Percentiles rank a stretch among this genome's conserved stretches.
These are phyloP conservation scores for Candida stauntonica DNA, from an alignment of 805 yeast genomes.

Conservation along the genomic window DNA sequence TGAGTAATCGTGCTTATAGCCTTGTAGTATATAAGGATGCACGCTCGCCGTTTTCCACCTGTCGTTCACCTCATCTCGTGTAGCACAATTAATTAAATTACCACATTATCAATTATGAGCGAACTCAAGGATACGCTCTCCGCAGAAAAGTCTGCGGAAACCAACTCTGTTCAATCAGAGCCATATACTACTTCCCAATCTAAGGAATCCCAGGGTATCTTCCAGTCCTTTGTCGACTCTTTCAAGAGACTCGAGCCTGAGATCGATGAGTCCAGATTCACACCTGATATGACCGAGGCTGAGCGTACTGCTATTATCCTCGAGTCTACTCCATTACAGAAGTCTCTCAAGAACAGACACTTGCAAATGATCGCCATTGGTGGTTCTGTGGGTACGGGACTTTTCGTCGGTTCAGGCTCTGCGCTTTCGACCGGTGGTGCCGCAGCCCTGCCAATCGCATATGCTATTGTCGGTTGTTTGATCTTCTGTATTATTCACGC, in stretches of 20 bases:
- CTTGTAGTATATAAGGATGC: too few relatives aligned
- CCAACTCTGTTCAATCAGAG: constrained; percentile 2
- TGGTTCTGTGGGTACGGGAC: constrained; percentile 65
- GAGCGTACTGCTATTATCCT: constrained; percentile 40
- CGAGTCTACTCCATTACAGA: constrained; percentile 54
- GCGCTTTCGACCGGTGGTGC: constrained; percentile 61
- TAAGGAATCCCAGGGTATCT: neutral
- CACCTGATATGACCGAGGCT: constrained; percentile 33
- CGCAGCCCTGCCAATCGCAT: constrained; percentile 55
- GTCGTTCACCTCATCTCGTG: neutral
- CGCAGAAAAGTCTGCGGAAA: constrained; percentile 4
- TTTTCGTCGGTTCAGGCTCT: constrained; percentile 61
- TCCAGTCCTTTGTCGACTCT: constrained; percentile 16
- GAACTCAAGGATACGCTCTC: constrained; percentile 1
- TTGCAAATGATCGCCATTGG: constrained; percentile 67
- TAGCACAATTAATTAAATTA: neutral
- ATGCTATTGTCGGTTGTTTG: constrained; percentile 49
- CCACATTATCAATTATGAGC: neutral
- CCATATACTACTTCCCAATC: constrained; percentile 4
- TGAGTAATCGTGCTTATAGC: too few relatives aligned
- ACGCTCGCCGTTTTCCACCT: too few relatives aligned
- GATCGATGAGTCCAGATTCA: constrained; percentile 34
- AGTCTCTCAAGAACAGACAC: constrained; percentile 52
- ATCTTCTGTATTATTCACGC: constrained; percentile 59
- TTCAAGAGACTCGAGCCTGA: constrained; percentile 32